phyloP scores from a whole-genome alignment of 306 rosid species.

The Phaseolus lunatus region DNA sequence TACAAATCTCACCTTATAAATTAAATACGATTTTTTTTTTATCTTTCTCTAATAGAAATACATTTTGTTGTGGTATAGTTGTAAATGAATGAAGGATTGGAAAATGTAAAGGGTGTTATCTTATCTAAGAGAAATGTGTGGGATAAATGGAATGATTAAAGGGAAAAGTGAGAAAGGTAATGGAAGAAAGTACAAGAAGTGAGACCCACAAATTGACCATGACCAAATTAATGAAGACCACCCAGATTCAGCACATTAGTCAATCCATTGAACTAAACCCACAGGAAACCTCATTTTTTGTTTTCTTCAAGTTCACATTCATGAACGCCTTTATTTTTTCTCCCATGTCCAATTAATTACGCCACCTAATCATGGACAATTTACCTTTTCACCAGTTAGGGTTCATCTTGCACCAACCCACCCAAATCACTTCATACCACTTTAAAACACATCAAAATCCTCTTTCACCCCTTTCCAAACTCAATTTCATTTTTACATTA shows the following conservation, averaged over 20 bases:
- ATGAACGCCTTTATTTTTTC: constrained; percentile 29
- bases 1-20: too few species aligned
- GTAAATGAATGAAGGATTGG: too few species aligned
- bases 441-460: too few species aligned
- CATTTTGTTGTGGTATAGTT: too few species aligned
- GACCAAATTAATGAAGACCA: constrained; percentile 27
- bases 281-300: neutral
- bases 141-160: neutral
- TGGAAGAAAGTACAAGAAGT: constrained; percentile 25
- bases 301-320: constrained; percentile 49
- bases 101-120: too few species aligned
- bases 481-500: too few species aligned
- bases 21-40: too few species aligned
- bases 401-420: too few species aligned
- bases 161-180: constrained; percentile 6
- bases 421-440: too few species aligned
- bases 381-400: neutral
- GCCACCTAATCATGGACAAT: constrained; percentile 24
- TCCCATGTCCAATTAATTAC: constrained; percentile 36
- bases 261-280: constrained; percentile 44
- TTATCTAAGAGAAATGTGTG: too few species aligned
- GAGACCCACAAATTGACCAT: constrained; percentile 37
- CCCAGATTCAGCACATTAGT: neutral
- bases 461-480: too few species aligned
- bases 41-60: too few species aligned